phyloP scores from a whole-genome alignment of 225 moss, liverwort and hornwort genomes.

The Antitrichia curtipendula region DNA sequence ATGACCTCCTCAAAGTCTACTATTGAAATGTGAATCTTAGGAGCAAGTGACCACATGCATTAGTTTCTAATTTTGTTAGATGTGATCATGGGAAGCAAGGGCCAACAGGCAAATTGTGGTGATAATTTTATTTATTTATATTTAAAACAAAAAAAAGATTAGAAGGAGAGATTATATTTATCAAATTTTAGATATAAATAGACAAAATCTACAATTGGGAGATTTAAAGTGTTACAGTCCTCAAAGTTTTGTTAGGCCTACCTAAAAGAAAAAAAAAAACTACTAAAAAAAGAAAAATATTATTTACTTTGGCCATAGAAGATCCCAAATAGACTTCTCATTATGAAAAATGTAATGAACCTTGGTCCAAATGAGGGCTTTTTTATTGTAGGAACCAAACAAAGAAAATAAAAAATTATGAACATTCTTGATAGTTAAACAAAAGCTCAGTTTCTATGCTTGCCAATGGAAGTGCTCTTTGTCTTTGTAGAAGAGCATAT shows the following conservation, averaged over 20 bases:
- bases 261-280: neutral
- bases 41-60: neutral
- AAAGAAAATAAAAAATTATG: too few species aligned
- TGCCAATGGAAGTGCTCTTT: neutral
- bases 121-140: neutral
- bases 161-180: fast-evolving
- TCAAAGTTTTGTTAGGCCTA: neutral
- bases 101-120: neutral
- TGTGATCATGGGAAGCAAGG: neutral
- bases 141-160: neutral
- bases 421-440: neutral
- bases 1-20: too few species aligned
- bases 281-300: fast-evolving
- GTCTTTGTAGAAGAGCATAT: neutral
- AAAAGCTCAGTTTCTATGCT: fast-evolving
- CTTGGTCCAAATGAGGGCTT: neutral
- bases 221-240: fast-evolving
- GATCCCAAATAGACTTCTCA: neutral
- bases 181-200: neutral
- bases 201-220: neutral
- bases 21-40: neutral
- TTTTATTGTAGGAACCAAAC: fast-evolving
- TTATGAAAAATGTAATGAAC: neutral
- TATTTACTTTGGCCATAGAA: neutral
- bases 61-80: neutral